Evolutionary conservation across 257 asterid species (phyloP).

Genomic region (Eucommia ulmoides): DNA sequence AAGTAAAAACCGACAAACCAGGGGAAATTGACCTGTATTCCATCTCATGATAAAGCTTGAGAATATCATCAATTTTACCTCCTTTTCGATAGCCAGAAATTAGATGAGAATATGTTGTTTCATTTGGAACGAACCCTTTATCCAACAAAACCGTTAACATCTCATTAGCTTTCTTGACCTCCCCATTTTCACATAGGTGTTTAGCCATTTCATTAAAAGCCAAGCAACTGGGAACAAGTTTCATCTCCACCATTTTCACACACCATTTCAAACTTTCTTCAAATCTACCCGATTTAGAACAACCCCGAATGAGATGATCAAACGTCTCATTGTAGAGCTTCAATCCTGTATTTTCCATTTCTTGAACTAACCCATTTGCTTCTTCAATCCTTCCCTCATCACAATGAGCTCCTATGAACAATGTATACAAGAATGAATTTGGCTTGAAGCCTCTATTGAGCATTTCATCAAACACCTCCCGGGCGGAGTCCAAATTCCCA

Average conservation of each 20-base stretch:
- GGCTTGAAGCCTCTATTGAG: slow-evolving; percentile 59
- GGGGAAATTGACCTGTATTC: slow-evolving; percentile 44
- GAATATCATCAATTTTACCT: slow-evolving; percentile 32
- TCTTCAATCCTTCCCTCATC: slow-evolving; percentile 40
- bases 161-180: slow-evolving; percentile 42
- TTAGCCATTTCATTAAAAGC: slow-evolving; percentile 35
- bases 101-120: slow-evolving; percentile 36
- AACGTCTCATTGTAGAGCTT: slow-evolving; percentile 50
- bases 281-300: slow-evolving; percentile 35
- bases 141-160: slow-evolving; percentile 47
- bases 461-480: slow-evolving; percentile 47
- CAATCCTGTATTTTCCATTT: slow-evolving; percentile 39
- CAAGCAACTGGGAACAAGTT: slow-evolving; percentile 36
- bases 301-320: slow-evolving; percentile 37
- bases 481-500: slow-evolving; percentile 48
- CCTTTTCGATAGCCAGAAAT: slow-evolving; percentile 45
- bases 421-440: slow-evolving; percentile 46
- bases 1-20: slow-evolving; percentile 17
- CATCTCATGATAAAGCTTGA: slow-evolving; percentile 63
- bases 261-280: slow-evolving; percentile 47
- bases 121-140: slow-evolving; percentile 46
- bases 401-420: slow-evolving; percentile 40
- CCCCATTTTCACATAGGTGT: slow-evolving; percentile 42
- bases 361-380: slow-evolving; percentile 30
- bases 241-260: slow-evolving; percentile 33